Conservation (phyloP, 768 basidiomycete species). For the Boletus reticulatus region DNA sequence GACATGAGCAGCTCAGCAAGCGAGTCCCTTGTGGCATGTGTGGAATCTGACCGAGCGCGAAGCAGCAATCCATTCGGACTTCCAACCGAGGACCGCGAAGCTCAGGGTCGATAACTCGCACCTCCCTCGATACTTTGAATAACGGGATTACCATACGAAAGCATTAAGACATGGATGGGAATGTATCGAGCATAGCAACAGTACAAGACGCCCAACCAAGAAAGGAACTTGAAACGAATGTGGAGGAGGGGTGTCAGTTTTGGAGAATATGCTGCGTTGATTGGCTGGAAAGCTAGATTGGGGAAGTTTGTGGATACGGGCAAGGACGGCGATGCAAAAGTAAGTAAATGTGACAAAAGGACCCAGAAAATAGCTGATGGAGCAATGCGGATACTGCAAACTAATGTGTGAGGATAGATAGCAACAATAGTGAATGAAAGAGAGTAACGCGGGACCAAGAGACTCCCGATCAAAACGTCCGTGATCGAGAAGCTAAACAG, state of each 20-base stretch:
- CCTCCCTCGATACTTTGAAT: slow-evolving; percentile 21
- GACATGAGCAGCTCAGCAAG: slow-evolving; percentile 1
- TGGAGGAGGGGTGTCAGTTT: slow-evolving; percentile 27
- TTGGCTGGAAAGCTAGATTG: slow-evolving; percentile 13
- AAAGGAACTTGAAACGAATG: slow-evolving; percentile 29
- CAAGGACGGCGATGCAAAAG: slow-evolving; percentile 24
- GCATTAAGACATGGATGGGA: slow-evolving; percentile 35
- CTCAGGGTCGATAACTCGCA: slow-evolving; percentile 7
- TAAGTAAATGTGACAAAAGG: slow-evolving; percentile 23
- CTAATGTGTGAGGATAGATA: slow-evolving; percentile 25
- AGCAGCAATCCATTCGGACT: background rate
- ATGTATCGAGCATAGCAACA: slow-evolving; percentile 35
- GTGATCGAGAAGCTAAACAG: slow-evolving; percentile 12
- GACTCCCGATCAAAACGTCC: slow-evolving; percentile 20
- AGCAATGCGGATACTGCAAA: slow-evolving; percentile 25
- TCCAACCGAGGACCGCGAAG: slow-evolving; percentile 6
- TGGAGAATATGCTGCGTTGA: slow-evolving; percentile 22
- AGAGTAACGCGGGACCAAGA: slow-evolving; percentile 14
- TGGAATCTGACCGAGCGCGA: too few species aligned
- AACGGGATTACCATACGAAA: slow-evolving; percentile 35
- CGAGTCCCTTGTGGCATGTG: too few species aligned
- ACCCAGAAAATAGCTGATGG: slow-evolving; percentile 20
- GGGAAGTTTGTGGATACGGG: slow-evolving; percentile 18
- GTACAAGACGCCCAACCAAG: slow-evolving; percentile 31
- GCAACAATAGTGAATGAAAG: slow-evolving; percentile 21